Base-by-base conservation (phyloP, 108 stramenopile genomes). In the Skeletonema potamos region DNA sequence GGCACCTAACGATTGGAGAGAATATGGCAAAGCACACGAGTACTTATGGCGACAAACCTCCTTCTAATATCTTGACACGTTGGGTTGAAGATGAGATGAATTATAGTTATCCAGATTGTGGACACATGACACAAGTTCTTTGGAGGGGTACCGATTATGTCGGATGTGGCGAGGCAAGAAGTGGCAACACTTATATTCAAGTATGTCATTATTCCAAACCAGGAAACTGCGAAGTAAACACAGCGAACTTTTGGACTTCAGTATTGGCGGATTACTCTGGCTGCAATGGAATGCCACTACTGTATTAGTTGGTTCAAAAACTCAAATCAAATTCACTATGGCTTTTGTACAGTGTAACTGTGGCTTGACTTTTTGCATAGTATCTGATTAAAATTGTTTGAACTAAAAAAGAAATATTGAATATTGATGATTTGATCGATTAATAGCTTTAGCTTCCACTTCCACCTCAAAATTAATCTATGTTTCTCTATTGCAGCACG, bases 101-200 rank as follows among this genome's bases (percentile, higher is more conserved):
- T 2, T 8, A 0, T 26, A 6, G 0, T 20, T 4, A 7, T 26
- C 54, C 54, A 20, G 22, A 4, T 24, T 33, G 33, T 34, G 64
- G 64, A 9, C 64, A 65, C 17, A 55, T 65, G 55, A 65, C 64
- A 7, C 64, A 65, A 18, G 64, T 10, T 12, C 56, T 65, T 58
- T 65, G 64, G 64, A 65, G 64, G 64, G 54, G 55, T 8, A 58
- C 64, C 8, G 22, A 55, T 2, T 65, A 54, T 20, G 64, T 65
- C 1, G 64, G 64, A 1, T 65, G 64, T 46, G 64, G 58, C 5
- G 58, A 59, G 58, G 58, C 58, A 8, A n/a, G 17, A 6, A 34
- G 6, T 3, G 58, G 58, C 0, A 24, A 65, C 15, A 4, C 55
- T 7, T 46, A 65, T 46, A 17, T 18, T 18, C 58, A 59, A 6